Conservation (phyloP, 352 stramenopile species). For the Pythium plurisporium region DNA sequence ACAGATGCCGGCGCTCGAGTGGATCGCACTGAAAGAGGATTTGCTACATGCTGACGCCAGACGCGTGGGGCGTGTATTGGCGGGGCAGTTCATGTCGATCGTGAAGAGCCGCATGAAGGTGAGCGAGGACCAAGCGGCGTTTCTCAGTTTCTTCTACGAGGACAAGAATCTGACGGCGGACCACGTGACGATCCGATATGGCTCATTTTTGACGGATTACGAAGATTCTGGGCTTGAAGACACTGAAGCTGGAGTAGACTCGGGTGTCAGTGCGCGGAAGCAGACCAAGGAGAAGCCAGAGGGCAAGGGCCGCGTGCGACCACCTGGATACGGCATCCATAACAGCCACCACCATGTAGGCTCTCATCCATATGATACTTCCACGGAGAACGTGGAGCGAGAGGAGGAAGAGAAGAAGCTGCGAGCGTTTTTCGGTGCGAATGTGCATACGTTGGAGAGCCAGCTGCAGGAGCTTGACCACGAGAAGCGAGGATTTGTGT, state of each 20-base stretch:
- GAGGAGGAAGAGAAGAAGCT: constrained; percentile 39
- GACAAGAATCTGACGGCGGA: constrained; percentile 58
- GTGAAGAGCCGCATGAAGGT: constrained; percentile 43
- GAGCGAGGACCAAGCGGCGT: constrained; percentile 60
- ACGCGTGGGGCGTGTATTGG: constrained; percentile 48
- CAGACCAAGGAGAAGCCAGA: constrained; percentile 9
- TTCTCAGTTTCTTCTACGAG: constrained; percentile 77
- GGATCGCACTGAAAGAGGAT: constrained; percentile 50
- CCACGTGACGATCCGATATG: constrained; percentile 60
- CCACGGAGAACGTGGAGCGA: constrained; percentile 12
- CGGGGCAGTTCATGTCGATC: constrained; percentile 38
- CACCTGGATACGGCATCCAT: constrained; percentile 22
- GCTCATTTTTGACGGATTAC: constrained; percentile 69
- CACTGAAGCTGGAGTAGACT: neutral
- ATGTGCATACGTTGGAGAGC: constrained; percentile 38
- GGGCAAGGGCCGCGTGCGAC: constrained; percentile 26
- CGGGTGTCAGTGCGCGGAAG: neutral
- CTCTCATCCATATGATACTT: neutral
- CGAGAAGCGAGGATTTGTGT: constrained; percentile 52
- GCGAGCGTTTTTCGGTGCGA: constrained; percentile 36
- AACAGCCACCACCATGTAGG: constrained; percentile 14
- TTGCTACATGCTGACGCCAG: constrained; percentile 40
- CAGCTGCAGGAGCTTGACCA: constrained; percentile 34
- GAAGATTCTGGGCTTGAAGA: constrained; percentile 57
- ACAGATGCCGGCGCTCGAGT: constrained; percentile 34